Conservation (phyloP, 768 basidiomycete species). For the Butyriboletus loyo region DNA sequence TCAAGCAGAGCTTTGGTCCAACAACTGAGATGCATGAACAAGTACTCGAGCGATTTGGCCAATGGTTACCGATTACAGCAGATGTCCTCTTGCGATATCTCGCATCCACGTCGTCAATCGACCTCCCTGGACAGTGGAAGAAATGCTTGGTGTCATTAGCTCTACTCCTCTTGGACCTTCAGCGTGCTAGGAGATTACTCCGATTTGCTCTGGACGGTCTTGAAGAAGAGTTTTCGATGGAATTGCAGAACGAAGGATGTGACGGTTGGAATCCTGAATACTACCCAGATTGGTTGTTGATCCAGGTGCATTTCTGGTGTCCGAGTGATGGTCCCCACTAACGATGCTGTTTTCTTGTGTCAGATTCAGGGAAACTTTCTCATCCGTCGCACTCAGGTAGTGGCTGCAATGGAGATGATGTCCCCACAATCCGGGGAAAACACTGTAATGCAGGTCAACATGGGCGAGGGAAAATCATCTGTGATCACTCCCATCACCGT, state of each 20-base stretch:
- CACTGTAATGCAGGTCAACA: slow-evolving; percentile 45
- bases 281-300: slow-evolving; percentile 40
- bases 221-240: too few species aligned
- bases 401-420: slow-evolving; percentile 43
- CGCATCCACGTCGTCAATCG: background rate
- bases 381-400: slow-evolving; percentile 32
- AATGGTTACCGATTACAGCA: slow-evolving; percentile 32
- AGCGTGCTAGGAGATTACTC: slow-evolving; percentile 1
- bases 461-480: slow-evolving; percentile 53
- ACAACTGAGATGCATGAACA: background rate
- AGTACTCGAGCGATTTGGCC: slow-evolving; percentile 1
- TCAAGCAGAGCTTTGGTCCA: slow-evolving; percentile 11
- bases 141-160: slow-evolving; percentile 27
- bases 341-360: background rate
- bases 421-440: slow-evolving; percentile 33
- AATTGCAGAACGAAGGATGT: slow-evolving; percentile 17
- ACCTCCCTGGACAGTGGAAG: slow-evolving; percentile 25
- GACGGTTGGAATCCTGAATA: slow-evolving; percentile 10
- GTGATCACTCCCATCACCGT: slow-evolving; percentile 44
- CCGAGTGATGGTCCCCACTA: background rate
- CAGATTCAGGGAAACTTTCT: slow-evolving; percentile 36
- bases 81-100: background rate
- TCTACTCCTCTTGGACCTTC: too few species aligned
- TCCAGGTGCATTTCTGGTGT: slow-evolving; percentile 31
- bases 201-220: too few species aligned